Base-by-base conservation (phyloP, 2,329 filamentous ascomycete genomes). In the Balansia obtecta region DNA sequence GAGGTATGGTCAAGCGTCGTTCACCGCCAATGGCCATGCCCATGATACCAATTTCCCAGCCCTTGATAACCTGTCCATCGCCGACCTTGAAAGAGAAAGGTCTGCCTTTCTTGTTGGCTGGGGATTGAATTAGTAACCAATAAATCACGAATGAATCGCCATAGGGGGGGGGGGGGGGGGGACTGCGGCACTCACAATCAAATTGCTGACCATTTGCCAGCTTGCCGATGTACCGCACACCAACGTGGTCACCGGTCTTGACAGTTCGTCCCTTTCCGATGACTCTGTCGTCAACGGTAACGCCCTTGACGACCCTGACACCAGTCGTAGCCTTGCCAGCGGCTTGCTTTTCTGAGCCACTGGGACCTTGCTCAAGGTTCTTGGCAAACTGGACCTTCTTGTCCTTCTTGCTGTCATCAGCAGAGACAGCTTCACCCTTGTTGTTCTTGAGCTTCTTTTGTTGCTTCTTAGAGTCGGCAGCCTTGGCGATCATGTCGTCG, bases 351-450 rank as follows among this genome's bases (percentile, higher is more conserved):
- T 78, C 72, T 51, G 86, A 83, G 57, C 83, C 82, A 42, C 89
- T 94, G 56, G 93, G 93, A 53, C 93, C 93, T 71, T 95, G 89
- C 76, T 97, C 93, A 55, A 98, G 88, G 70, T 97, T 90, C 80
- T 97, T 96, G 65, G 93, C 91, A 68, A 98, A 98, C 70, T 95
- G 88, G 54, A 98, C 93, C 77, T 96, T 97, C 82, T 96, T 96
- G 50, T 79, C 72, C 67, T 83, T 82, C 58, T 77, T 71, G 58
- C 77, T 71, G 56, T 77, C 71, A 60, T 83, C 79, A 43, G 73
- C 71, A 48, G 76, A 71, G 53, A 85, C 80, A 53, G 93, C 83
- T 66, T 96, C 86, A 58, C 91, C 93, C 67, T 95, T 88, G 77
- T 97, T 97, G 79, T 95, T 96, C 83, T 95, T 95, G 57, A 91